phyloP scores from a whole-genome alignment of 352 stramenopile genomes.

The Phytophthora rubi region DNA sequence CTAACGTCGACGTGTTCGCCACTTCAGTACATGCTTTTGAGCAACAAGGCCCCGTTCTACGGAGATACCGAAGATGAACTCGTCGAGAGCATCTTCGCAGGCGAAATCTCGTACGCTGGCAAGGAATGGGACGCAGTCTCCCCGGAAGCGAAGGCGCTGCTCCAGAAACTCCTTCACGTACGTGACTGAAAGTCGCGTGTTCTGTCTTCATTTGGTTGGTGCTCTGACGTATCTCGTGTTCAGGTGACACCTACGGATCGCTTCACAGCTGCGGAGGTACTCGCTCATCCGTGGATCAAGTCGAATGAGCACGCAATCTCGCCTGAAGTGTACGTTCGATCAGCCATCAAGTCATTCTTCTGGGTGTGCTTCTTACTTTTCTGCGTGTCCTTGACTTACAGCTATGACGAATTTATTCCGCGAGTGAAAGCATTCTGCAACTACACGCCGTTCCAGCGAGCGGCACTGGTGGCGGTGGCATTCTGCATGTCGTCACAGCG shows the following conservation, averaged over 20 bases:
- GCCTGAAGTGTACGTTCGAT: slow-evolving; percentile 40
- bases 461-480: slow-evolving; percentile 69
- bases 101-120: slow-evolving; percentile 58
- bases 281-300: slow-evolving; percentile 79
- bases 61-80: slow-evolving; percentile 73
- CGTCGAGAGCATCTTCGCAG: slow-evolving; percentile 77
- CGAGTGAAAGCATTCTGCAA: slow-evolving; percentile 72
- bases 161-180: slow-evolving; percentile 80
- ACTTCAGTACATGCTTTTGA: slow-evolving; percentile 81
- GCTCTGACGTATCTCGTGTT: neutral
- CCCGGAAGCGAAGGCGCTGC: slow-evolving; percentile 67
- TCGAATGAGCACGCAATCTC: slow-evolving; percentile 46
- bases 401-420: slow-evolving; percentile 59
- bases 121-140: slow-evolving; percentile 68
- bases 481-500: slow-evolving; percentile 73
- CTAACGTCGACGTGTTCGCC: neutral
- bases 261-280: slow-evolving; percentile 69
- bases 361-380: too few species aligned
- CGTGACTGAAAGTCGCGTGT: slow-evolving; percentile 19
- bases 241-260: slow-evolving; percentile 57
- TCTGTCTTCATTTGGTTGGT: neutral
- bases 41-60: slow-evolving; percentile 76
- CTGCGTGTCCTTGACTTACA: too few species aligned
- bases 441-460: slow-evolving; percentile 66
- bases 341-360: too few species aligned